Evolutionary conservation across 2,329 filamentous ascomycete species (phyloP), one percentile per base, ranked within the genome.

Genomic region (Fusarium sororula): DNA sequence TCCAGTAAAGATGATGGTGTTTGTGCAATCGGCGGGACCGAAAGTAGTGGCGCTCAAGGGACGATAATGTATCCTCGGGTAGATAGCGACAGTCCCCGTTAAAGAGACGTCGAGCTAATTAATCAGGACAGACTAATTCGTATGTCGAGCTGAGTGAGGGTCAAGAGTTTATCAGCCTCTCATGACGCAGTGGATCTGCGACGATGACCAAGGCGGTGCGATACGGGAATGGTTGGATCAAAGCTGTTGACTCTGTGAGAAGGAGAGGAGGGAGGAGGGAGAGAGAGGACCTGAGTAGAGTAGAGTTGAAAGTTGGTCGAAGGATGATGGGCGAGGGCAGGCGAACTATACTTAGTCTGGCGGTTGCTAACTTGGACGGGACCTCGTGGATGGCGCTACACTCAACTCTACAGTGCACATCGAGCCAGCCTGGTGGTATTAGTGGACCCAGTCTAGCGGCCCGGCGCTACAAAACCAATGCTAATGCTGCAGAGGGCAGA

Each of bases 361-460:
- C 59, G 57, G 64, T 78, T 75, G 55, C 75, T 77, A 73, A 72
- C 70, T 71, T 55, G 61, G 70, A 62, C 54, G 38, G 53, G 66
- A 61, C 55, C 24, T 58, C 42, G 30, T 61, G 57, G 70, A 66
- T 73, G 61, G 70, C 70, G 70, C 71, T 73, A 65, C 66, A 65
- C 44, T 63, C 39, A 39, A 53, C 66, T 73, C 68, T 71, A 70
- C 67, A 70, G 66, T 70, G 67, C 60, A 65, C 60, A 70, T 65
- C 63, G 66, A 70, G 53, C 75, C 76, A 71, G 72, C 55, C 65
- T 77, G 73, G 73, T 78, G 76, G 76, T 78, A 78, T 70, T 56
- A 70, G 76, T 78, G 75, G 76, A 53, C 65, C 74, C 66, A 76
- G 50, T 42, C 63, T 67, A 72, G 76, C 71, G 73, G 68, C 76